These are phyloP conservation scores for Phaeosphaeria sp. DNA, from an alignment of 2,329 filamentous ascomycete genomes.

Conservation along the genomic window DNA sequence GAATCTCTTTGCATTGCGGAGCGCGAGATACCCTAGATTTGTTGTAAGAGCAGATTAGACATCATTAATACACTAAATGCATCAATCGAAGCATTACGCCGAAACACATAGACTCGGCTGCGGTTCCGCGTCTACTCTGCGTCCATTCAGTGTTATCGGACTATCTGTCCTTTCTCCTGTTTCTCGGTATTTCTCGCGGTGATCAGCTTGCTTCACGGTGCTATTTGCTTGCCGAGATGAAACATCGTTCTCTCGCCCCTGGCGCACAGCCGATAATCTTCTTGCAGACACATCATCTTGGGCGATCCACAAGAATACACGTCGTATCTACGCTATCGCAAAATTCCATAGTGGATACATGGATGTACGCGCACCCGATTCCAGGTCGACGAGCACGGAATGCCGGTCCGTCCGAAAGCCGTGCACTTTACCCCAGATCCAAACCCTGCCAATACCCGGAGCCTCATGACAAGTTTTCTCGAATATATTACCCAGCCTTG, in stretches of 20 bases:
- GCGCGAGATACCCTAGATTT: slow-evolving; percentile 6
- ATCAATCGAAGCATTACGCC: background rate
- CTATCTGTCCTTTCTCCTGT: background rate
- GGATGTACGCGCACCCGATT: background rate
- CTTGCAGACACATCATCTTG: background rate
- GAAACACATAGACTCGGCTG: background rate
- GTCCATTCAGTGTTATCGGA: background rate
- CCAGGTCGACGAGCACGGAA: slow-evolving; percentile 10
- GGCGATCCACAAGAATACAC: background rate
- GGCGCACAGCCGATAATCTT: background rate
- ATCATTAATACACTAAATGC: background rate
- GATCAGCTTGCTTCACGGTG: background rate
- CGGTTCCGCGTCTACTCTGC: background rate
- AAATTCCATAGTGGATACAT: background rate
- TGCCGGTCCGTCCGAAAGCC: slow-evolving; percentile 16
- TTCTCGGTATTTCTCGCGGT: background rate
- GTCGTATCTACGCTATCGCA: background rate
- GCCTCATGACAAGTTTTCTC: slow-evolving; percentile 13
- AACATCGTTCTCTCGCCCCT: background rate
- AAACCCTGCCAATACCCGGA: slow-evolving; percentile 8
- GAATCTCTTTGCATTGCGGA: background rate
- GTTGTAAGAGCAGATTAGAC: background rate
- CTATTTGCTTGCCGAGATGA: background rate
- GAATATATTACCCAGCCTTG: slow-evolving; percentile 22
- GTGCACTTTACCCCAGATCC: slow-evolving; percentile 22